A percentile compares a stretch with the other conserved stretches of the same genome.
Conservation (phyloP, 495 filamentous ascomycete species). For the Penicillium ochrochloron region DNA sequence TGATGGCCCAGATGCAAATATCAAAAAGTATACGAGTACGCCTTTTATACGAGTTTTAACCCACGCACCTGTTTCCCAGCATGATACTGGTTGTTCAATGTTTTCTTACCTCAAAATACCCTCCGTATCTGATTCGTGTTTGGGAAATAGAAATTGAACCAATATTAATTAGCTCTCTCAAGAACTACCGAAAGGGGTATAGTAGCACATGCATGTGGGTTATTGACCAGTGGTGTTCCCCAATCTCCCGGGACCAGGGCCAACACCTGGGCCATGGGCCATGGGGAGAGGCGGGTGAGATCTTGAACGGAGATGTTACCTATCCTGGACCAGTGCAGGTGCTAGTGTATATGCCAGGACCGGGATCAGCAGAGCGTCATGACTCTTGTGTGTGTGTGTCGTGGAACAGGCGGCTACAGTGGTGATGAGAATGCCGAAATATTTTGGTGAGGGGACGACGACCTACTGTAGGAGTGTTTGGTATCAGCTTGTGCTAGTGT, state of each 20-base stretch:
- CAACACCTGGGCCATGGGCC: conserved; percentile 10
- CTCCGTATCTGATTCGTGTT: not conserved
- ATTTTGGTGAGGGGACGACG: too few species aligned
- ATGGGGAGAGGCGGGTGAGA: conserved; percentile 15
- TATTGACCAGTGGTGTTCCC: conserved; percentile 14
- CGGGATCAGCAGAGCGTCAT: conserved; percentile 16
- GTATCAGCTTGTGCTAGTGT: not conserved
- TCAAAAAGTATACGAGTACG: not conserved
- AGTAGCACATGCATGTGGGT: conserved; percentile 18
- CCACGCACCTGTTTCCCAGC: not conserved
- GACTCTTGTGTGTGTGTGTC: not conserved
- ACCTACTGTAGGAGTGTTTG: not conserved
- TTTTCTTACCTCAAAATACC: not conserved
- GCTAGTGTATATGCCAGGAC: conserved; percentile 13
- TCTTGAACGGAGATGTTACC: conserved; percentile 25
- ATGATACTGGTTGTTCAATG: not conserved
- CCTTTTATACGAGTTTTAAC: not conserved
- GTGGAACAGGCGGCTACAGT: not conserved
- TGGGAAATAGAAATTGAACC: not conserved
- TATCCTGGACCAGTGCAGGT: conserved; percentile 12
- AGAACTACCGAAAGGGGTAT: conserved; percentile 18
- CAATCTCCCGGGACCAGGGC: conserved; percentile 14
- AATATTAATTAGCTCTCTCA: conserved; percentile 14
- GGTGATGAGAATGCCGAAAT: not conserved
- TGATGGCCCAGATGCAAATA: not conserved